phyloP scores from a whole-genome alignment of 768 basidiomycete species.

The Cantharellus anzutake region DNA sequence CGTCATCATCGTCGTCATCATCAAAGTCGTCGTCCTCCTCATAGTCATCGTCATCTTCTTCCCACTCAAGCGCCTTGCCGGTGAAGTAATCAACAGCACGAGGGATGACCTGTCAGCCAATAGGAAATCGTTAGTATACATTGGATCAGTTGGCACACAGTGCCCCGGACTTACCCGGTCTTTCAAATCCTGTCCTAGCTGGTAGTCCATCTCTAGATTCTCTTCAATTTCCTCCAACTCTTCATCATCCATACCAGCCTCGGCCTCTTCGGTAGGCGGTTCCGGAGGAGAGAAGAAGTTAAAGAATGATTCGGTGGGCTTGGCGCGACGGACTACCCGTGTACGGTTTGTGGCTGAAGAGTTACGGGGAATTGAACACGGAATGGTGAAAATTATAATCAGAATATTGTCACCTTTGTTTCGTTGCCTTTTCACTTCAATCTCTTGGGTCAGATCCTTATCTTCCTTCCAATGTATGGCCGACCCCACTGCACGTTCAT shows the following conservation, averaged over 20 bases:
- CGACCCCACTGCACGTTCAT: slow-evolving; percentile 82
- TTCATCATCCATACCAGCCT: slow-evolving; percentile 67
- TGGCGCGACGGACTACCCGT: slow-evolving; percentile 45
- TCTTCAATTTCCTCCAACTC: slow-evolving; percentile 83
- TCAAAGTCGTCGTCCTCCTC: slow-evolving; percentile 22
- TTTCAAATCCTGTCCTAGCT: slow-evolving; percentile 95
- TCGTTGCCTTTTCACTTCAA: slow-evolving; percentile 97
- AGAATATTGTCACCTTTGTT: slow-evolving; percentile 69
- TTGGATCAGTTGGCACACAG: not conserved
- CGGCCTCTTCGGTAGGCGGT: slow-evolving; percentile 45
- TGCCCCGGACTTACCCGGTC: slow-evolving; percentile 42
- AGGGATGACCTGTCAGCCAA: slow-evolving; percentile 57
- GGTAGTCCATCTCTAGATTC: slow-evolving; percentile 90
- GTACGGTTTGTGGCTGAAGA: slow-evolving; percentile 24
- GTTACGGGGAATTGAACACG: not conserved
- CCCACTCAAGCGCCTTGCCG: slow-evolving; percentile 83
- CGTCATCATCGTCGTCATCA: slow-evolving; percentile 8
- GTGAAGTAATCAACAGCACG: slow-evolving; percentile 96
- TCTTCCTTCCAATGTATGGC: slow-evolving; percentile 96
- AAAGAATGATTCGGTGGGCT: slow-evolving; percentile 92
- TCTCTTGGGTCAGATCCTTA: slow-evolving; percentile 91
- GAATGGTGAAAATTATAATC: not conserved
- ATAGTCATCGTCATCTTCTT: slow-evolving; percentile 22
- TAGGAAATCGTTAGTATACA: not conserved
- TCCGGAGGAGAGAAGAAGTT: slow-evolving; percentile 86